Base-by-base conservation (phyloP, 345 rosid species). In the Gossypium stocksii region DNA sequence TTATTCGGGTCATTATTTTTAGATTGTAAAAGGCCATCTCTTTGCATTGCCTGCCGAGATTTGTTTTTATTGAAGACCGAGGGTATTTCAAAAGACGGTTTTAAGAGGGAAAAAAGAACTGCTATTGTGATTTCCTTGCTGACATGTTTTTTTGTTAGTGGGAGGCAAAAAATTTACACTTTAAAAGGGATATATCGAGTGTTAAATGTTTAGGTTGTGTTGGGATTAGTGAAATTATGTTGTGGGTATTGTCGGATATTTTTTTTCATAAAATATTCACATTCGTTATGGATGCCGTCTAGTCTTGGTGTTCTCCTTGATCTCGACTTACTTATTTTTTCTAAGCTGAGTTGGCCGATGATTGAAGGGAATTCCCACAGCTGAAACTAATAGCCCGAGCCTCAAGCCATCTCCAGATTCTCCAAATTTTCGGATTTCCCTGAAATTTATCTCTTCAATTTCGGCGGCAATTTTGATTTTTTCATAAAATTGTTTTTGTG, bases 21-120 rank as follows among this genome's bases (percentile, higher is more conserved):
- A 13, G 38, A 38, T 71, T 45, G 78, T 79, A 49, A 74, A 73
- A 76, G 67, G 67, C 71, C 76, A 53, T 76, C 23, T 64, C 52
- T 9, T 22, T 10, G 38, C 56, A 14, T 52, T 52, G 77, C 75
- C 73, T 44, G 19, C 76, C 70, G 19, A 41, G 64, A 67, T 72
- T 76, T 75, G 63, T 74, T 51, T 68, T 67, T 71, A 51, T 54
- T 61, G 0, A 48, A 58, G 72, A 48, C 77, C 11, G 53, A 23
- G 17, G 73, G 14, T 78, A 77, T 63, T 22, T 29, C 20, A 25
- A 56, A 53, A n/a, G 23, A n/a, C 22, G 58, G 10, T 53, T 52
- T 53, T 53, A 7, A n/a, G 57, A 53, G 58, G 41, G 41, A 17
- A 20, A 56, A 23, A 38, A 27, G 41, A 56, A 73, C 74, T 34